A percentile compares a stretch with the other conserved stretches of the same genome.
These are phyloP conservation scores for Alternaria sp. DNA, from an alignment of 2,329 filamentous ascomycete genomes.

Conservation along the genomic window DNA sequence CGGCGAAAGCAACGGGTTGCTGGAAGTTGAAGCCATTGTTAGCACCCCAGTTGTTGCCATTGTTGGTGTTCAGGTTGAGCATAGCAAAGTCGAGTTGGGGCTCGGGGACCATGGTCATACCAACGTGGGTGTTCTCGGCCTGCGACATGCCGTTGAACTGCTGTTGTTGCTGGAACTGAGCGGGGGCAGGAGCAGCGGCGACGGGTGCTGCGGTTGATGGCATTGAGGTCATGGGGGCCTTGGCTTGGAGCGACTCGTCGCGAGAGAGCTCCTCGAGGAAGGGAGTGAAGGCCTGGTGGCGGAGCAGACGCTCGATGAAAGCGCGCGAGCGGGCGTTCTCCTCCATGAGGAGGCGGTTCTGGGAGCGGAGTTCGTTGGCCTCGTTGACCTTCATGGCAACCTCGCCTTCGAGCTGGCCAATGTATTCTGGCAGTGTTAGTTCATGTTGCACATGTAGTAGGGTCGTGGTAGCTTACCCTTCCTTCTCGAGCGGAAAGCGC, in stretches of 20 bases:
- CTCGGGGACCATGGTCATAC: conserved; percentile 85
- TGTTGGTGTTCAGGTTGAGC: conserved; percentile 63
- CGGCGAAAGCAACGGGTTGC: conserved; percentile 75
- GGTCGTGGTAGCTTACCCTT: conserved; percentile 74
- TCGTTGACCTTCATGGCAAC: conserved; percentile 84
- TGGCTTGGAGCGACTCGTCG: conserved; percentile 44
- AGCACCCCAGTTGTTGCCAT: conserved; percentile 55
- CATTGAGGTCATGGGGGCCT: conserved; percentile 38
- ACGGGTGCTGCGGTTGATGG: conserved; percentile 38
- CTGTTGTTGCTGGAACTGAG: conserved; percentile 60
- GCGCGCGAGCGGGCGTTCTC: conserved; percentile 87
- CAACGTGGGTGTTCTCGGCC: conserved; percentile 68
- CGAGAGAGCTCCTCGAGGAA: conserved; percentile 55
- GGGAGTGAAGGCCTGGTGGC: conserved; percentile 56
- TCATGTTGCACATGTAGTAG: neutral
- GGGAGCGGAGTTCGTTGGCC: conserved; percentile 76
- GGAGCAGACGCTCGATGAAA: conserved; percentile 76
- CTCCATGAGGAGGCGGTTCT: conserved; percentile 82
- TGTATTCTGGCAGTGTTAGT: conserved; percentile 82
- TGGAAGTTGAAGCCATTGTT: conserved; percentile 58
- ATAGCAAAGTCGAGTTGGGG: conserved; percentile 76
- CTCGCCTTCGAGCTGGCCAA: conserved; percentile 89
- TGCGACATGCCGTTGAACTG: conserved; percentile 54
- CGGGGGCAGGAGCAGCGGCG: conserved; percentile 51
- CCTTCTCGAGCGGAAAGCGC: conserved; percentile 95